These are phyloP conservation scores for Sugiyamaella americana DNA, from an alignment of 805 yeast species.

Conservation along the genomic window DNA sequence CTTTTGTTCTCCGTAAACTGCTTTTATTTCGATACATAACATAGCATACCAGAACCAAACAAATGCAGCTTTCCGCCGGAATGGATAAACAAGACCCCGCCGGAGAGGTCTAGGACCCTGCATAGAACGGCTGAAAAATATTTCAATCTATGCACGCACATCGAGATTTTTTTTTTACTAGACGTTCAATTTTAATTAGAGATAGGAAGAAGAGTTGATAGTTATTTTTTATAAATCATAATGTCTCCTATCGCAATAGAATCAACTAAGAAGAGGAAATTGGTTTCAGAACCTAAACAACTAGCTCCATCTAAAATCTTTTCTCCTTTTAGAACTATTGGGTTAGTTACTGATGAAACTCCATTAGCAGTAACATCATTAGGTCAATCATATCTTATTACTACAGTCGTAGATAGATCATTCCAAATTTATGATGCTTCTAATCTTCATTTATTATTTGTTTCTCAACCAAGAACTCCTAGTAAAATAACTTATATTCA, in stretches of 20 bases:
- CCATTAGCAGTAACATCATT: constrained; percentile 87
- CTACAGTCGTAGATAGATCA: constrained; percentile 81
- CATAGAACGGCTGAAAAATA: not conserved
- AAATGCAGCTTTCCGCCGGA: no score
- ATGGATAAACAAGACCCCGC: no score
- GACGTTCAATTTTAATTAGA: not conserved
- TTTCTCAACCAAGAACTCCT: constrained; percentile 72
- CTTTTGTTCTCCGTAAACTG: no score
- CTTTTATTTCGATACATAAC: no score
- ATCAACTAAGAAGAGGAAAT: constrained; percentile 3
- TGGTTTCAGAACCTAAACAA: not conserved
- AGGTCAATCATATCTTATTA: constrained; percentile 82
- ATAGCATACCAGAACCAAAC: no score
- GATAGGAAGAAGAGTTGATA: not conserved
- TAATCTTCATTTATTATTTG: constrained; percentile 75
- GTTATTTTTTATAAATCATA: no score
- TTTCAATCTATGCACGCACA: not conserved
- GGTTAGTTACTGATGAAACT: constrained; percentile 77
- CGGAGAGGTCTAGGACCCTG: no score
- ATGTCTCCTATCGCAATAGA: not conserved
- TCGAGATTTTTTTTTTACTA: not conserved
- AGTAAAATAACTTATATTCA: constrained; percentile 62
- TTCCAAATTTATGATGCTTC: constrained; percentile 91
- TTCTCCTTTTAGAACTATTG: constrained; percentile 77
- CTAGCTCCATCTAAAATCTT: constrained; percentile 51